Base-by-base conservation (phyloP, 2,329 filamentous ascomycete genomes). In the Nannizziopsis barbatae region DNA sequence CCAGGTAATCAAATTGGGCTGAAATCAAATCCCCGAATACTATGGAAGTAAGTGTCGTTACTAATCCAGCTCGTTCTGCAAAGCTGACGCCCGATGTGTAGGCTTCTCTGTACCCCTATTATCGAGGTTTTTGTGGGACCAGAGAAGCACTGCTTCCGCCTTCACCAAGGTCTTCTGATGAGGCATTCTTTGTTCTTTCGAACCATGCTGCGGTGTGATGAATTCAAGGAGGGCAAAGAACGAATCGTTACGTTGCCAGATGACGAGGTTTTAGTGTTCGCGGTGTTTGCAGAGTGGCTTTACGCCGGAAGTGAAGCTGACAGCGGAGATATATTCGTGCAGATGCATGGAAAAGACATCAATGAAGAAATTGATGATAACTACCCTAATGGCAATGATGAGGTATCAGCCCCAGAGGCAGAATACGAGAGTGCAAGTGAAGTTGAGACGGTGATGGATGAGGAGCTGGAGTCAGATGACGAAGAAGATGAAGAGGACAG, bases 211-310 rank as follows among this genome's bases (percentile, higher is more conserved):
- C 39, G 32, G 6, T 27, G 22, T 27, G 44, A 39, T 12, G 22
- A 15, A n/a, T 47, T 47, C n/a, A 2, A 12, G 10, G 48, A 50
- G 35, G 22, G 31, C 32, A 39, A 35, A 33, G 43, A 46, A 4
- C 18, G 35, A 14, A 27, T 50, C 11, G 42, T 50, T 20, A 40
- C 30, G 15, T 22, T 47, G 18, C 48, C 48, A 31, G 43, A 47
- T 22, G 48, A 47, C 12, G 31, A 45, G 36, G 48, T 42, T 20
- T 8, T 10, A 11, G 33, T 18, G 5, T 50, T 50, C 41, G 48
- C 48, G n/a, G 42, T 39, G 6, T 50, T 50, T 37, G 42, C 48
- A 14, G 42, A 50, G 22, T 50, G 42, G 33, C 42, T 47, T 14
- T 50, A 46, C 27, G 32, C 33, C 11, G 42, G 36, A 15, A n/a